A percentile compares a stretch with the other conserved stretches of the same genome.
phyloP scores from a whole-genome alignment of 1,139 yeast species.

The Kurtzmaniella natalensis region DNA sequence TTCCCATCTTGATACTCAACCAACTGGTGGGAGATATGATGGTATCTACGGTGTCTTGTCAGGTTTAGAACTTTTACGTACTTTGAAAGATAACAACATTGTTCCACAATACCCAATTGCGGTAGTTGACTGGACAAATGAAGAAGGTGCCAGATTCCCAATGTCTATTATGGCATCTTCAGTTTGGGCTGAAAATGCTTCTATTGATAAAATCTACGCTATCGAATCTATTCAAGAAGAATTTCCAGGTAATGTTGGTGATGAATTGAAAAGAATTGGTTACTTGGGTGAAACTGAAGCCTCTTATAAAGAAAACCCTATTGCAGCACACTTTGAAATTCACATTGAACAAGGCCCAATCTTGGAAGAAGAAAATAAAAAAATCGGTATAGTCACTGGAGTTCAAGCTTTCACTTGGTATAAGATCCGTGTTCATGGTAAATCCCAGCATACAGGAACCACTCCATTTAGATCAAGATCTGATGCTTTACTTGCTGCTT shows the following conservation, averaged over 20 bases:
- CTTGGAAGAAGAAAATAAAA: slow-evolving; percentile 49
- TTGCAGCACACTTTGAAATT: slow-evolving; percentile 67
- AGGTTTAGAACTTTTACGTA: slow-evolving; percentile 63
- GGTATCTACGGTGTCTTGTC: slow-evolving; percentile 67
- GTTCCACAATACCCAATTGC: slow-evolving; percentile 64
- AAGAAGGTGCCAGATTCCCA: slow-evolving; percentile 76
- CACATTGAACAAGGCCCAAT: slow-evolving; percentile 79
- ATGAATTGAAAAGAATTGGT: slow-evolving; percentile 57
- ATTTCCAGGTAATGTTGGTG: slow-evolving; percentile 43
- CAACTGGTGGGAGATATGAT: slow-evolving; percentile 75
- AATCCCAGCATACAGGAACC: slow-evolving; percentile 70
- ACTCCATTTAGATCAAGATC: slow-evolving; percentile 62
- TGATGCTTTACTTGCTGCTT: slow-evolving; percentile 58
- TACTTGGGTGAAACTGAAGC: slow-evolving; percentile 52
- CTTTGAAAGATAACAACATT: slow-evolving; percentile 54
- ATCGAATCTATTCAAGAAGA: slow-evolving; percentile 53
- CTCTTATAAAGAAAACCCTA: slow-evolving; percentile 46
- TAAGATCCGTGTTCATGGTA: slow-evolving; percentile 50
- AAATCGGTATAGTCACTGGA: slow-evolving; percentile 62
- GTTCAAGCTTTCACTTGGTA: slow-evolving; percentile 68
- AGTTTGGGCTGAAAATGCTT: slow-evolving; percentile 57
- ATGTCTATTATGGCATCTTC: slow-evolving; percentile 60
- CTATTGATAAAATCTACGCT: slow-evolving; percentile 45
- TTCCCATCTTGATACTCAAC: slow-evolving; percentile 73
- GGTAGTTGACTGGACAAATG: slow-evolving; percentile 68